Evolutionary conservation across 208 protist species (phyloP).

Genomic region (Phytomonas francai): DNA sequence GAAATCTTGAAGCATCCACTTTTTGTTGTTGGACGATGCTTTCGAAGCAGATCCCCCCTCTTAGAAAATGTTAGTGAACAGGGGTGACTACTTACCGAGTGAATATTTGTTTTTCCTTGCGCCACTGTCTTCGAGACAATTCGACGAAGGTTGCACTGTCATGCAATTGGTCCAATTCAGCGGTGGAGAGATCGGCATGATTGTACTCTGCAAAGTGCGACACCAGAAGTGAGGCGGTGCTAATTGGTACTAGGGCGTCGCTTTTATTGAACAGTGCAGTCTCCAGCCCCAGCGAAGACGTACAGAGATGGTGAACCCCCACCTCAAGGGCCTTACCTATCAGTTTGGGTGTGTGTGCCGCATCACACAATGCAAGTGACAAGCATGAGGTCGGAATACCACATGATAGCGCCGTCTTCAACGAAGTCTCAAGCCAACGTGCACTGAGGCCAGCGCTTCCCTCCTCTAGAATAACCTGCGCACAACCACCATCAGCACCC

Average conservation of each 20-base stretch:
- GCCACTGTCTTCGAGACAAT: not conserved
- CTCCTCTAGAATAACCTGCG: conserved; percentile 56
- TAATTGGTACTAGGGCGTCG: not conserved
- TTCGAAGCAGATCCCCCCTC: not conserved
- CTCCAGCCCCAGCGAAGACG: not conserved
- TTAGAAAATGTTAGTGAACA: not conserved
- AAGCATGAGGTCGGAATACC: conserved; percentile 34
- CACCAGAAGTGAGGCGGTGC: not conserved
- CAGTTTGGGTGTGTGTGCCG: conserved; percentile 14
- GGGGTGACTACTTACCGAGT: not conserved
- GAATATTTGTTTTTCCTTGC: not conserved
- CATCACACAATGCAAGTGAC: conserved; percentile 34
- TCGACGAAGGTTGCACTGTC: not conserved
- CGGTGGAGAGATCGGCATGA: not conserved
- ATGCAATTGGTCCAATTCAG: not conserved
- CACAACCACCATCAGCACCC: conserved; percentile 25
- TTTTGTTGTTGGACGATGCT: not conserved
- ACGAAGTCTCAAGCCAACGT: conserved; percentile 71
- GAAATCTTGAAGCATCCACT: not conserved
- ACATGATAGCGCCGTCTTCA: conserved; percentile 62
- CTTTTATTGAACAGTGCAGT: not conserved
- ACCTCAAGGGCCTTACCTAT: conserved; percentile 42
- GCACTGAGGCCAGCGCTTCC: conserved; percentile 39
- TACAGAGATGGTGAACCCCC: conserved; percentile 10
- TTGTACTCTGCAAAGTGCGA: not conserved